Evolutionary conservation across 2,329 filamentous ascomycete species (phyloP), one percentile per base, ranked within the genome.

Genomic region (Ceratocystis destructans): DNA sequence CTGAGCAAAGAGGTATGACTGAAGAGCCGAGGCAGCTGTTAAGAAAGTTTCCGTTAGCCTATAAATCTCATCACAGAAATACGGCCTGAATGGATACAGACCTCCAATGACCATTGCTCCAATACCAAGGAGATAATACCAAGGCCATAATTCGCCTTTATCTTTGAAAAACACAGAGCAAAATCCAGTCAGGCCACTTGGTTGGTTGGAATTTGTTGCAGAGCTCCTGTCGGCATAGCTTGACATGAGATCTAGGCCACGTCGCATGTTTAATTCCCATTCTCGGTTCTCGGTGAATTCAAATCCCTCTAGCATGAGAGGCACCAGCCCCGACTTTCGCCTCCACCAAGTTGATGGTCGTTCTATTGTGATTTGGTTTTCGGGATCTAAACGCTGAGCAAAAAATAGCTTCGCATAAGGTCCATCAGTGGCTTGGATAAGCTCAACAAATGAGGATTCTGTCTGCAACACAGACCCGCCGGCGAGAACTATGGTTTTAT

Each of bases 401-500:
- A 68, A 65, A 1, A 82, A 80, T 3, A 83, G 73, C 15, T 73
- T 73, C 33, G 73, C 74, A 69, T 83, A 83, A 20, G 82, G 71
- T 12, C 68, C 68, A 1, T 80, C 69, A 5, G 57, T 72, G n/a
- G 73, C 72, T 1, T 72, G 70, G 7, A 85, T 72, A 0, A 87
- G 75, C 48, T 82, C 76, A 6, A 82, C 77, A 64, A 87, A 84
- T 0, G 79, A 84, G 0, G 79, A 83, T 0, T 84, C 84, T 70
- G 82, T 75, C 72, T 87, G 84, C 2, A 83, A 74, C 1, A 83
- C 77, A 64, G 80, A 76, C 1, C 90, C 90, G 70, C 87, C 82
- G 62, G 87, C 81, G 70, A 88, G 75, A 1, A 88, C 84, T 2
- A 87, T 75, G 41, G 88, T 87, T 61, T 83, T 80, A 70, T 88